These are phyloP conservation scores for Perkinsus marinus DNA, from an alignment of 169 alveolate species.

Conservation along the genomic window DNA sequence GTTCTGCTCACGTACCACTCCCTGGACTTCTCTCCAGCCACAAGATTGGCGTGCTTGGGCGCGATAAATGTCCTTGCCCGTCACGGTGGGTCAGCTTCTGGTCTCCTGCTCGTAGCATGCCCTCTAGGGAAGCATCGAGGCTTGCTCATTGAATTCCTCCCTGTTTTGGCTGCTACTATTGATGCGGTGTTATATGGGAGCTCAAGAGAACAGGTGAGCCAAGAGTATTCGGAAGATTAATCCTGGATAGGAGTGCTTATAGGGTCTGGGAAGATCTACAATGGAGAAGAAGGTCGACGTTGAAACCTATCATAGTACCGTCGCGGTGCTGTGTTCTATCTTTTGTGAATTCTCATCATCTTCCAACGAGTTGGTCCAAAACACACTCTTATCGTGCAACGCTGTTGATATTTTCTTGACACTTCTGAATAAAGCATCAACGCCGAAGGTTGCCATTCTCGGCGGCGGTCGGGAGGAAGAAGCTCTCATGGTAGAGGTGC, in stretches of 20 bases:
- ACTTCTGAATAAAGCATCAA: background rate
- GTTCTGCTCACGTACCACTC: background rate
- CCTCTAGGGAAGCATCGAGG: background rate
- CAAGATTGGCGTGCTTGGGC: background rate
- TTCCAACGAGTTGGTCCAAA: background rate
- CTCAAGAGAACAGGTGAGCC: background rate
- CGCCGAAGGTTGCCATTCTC: background rate
- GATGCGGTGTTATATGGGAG: background rate
- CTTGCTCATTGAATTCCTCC: background rate
- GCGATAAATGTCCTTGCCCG: background rate
- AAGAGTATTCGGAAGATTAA: background rate
- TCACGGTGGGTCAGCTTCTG: background rate
- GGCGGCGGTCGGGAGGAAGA: background rate
- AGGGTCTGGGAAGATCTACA: background rate
- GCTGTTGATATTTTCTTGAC: background rate
- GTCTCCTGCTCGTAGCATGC: background rate
- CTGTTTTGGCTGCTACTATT: background rate
- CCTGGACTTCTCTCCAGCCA: background rate
- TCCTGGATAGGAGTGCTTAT: background rate
- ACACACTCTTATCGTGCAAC: background rate
- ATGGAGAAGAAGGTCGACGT: background rate
- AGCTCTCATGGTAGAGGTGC: background rate
- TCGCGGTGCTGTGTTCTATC: background rate
- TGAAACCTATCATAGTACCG: background rate
- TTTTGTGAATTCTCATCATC: background rate